Evolutionary conservation across 2,329 filamentous ascomycete genomes (phyloP).

Genomic region (Colletotrichum sp.): DNA sequence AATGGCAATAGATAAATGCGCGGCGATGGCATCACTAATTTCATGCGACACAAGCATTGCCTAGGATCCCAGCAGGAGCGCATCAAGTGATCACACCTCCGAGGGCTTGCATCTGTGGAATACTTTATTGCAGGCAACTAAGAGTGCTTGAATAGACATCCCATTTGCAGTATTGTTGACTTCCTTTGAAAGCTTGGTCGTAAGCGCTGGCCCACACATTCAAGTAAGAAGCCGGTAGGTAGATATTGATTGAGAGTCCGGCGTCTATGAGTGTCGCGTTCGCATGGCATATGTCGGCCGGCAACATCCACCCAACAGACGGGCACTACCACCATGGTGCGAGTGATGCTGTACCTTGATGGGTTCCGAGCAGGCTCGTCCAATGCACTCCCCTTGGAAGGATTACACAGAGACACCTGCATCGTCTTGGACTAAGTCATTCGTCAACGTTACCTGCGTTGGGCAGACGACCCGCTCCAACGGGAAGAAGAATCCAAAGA

Average conservation of each 20-base stretch:
- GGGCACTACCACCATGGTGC: neutral
- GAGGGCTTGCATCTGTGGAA: neutral
- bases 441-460: neutral
- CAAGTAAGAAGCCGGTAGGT: neutral
- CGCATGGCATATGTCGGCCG: neutral
- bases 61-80: neutral
- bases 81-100: neutral
- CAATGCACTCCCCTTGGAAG: neutral
- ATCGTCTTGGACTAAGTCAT: too few species aligned
- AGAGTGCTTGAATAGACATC: too few species aligned
- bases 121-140: neutral
- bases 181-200: neutral
- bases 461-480: neutral
- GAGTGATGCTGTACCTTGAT: neutral
- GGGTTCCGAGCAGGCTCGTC: neutral
- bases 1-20: neutral
- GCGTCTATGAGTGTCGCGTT: neutral
- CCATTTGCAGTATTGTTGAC: neutral
- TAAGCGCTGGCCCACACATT: fast-evolving
- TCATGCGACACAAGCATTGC: neutral
- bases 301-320: neutral
- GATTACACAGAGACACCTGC: too few species aligned
- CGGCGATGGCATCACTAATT: neutral
- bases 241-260: neutral
- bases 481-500: neutral